Percentiles rank a stretch among this genome's conserved stretches.
These are phyloP conservation scores for Parachlorella kessleri DNA, from an alignment of 139 green algal species.

Conservation along the genomic window DNA sequence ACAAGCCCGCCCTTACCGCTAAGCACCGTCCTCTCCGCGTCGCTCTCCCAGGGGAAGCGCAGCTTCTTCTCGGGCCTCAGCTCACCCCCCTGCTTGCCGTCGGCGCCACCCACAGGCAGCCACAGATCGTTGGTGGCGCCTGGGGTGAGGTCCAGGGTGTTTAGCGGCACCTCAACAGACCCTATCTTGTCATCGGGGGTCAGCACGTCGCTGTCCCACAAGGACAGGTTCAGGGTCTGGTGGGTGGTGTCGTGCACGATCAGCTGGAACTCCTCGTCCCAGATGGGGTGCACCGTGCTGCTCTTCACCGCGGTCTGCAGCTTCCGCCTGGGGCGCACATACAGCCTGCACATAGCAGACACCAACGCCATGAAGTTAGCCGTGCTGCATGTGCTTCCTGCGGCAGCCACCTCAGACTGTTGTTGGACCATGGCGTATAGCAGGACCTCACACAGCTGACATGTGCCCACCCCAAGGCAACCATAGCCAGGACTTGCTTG, in stretches of 20 bases:
- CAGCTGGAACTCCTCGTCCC: conserved; percentile 38
- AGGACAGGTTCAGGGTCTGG: conserved; percentile 17
- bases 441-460: neutral
- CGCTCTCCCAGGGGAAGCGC: no score
- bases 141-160: conserved; percentile 10
- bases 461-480: neutral
- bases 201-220: conserved; percentile 24
- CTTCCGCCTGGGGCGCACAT: conserved; percentile 1
- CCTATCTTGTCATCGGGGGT: neutral
- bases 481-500: neutral
- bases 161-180: neutral
- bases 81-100: neutral
- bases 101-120: conserved; percentile 1
- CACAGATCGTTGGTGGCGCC: conserved; percentile 23
- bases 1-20: no score
- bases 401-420: no score
- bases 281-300: conserved; percentile 24
- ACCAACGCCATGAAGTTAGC: no score
- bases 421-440: no score
- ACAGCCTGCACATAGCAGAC: no score
- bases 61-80: neutral
- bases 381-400: no score
- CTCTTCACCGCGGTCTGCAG: conserved; percentile 17
- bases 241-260: conserved; percentile 24
- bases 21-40: no score